Evolutionary conservation across 257 asterid genomes (phyloP), one percentile per base, ranked within the genome.

Genomic region (Verbena officinalis): DNA sequence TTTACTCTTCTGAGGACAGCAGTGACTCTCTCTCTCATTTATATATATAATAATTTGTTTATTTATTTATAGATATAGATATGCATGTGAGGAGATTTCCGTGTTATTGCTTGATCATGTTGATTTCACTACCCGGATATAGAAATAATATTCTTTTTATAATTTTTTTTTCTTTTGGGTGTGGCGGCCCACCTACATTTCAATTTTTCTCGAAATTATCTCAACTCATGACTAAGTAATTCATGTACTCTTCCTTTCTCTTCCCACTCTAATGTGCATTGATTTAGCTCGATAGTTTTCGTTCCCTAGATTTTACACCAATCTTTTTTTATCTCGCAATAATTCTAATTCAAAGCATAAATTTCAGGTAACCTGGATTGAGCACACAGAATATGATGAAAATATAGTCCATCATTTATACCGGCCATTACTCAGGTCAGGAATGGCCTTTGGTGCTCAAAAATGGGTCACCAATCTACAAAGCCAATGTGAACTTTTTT

Each of bases 281-380:
- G n/a, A n/a, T n/a, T n/a, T n/a, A n/a, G n/a, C n/a, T n/a, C n/a
- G n/a, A n/a, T n/a, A n/a, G n/a, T n/a, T n/a, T n/a, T n/a, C n/a
- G n/a, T n/a, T n/a, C n/a, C 7, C n/a, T 43, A 39, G 10, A 15
- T 53, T 24, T 23, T 5, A n/a, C n/a, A n/a, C 24, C 12, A 6
- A 6, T 10, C 14, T 65, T 68, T 61, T 27, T 23, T 23, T 20
- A 19, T 23, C 36, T 9, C 21, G n/a, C 36, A 13, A 27, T 50
- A 15, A 8, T 36, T 51, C 7, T 65, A 43, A 55, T 40, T 48
- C 1, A 33, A n/a, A 17, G 4, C 8, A 36, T 39, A 39, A 52
- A 59, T 78, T 65, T 61, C 89, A 92, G 97, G 91, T 92, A 56
- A 82, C 80, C 9, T 92, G 97, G 98, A 57, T 89, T 59, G 97